These are phyloP conservation scores for Solanum corneliomulleri DNA, from an alignment of 257 asterid genomes.

Conservation along the genomic window DNA sequence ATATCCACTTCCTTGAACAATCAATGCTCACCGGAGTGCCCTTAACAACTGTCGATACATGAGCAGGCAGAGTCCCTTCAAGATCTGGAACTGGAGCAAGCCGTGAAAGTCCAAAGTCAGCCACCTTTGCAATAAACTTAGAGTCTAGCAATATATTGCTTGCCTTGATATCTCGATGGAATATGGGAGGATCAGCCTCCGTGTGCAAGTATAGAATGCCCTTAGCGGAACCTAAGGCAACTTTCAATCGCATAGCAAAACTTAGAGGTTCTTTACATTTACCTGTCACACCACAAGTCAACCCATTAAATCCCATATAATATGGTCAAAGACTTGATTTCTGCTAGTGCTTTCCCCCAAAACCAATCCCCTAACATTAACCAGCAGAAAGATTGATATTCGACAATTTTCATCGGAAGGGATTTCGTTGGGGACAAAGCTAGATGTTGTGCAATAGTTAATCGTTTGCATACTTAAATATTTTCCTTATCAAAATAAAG, in stretches of 20 bases:
- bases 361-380: neutral
- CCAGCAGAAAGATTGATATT: neutral
- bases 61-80: slow-evolving; percentile 65
- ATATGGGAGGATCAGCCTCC: slow-evolving; percentile 97
- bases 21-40: slow-evolving; percentile 83
- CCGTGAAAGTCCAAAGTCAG: slow-evolving; percentile 92
- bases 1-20: neutral
- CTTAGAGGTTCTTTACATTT: slow-evolving; percentile 41
- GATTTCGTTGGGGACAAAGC: neutral
- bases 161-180: slow-evolving; percentile 96
- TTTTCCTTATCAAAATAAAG: neutral
- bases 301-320: neutral
- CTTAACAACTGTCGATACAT: slow-evolving; percentile 89
- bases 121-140: slow-evolving; percentile 67
- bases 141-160: slow-evolving; percentile 81
- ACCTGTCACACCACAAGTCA: slow-evolving; percentile 27
- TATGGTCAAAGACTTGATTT: neutral
- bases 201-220: slow-evolving; percentile 93
- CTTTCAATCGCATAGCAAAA: slow-evolving; percentile 61
- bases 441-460: neutral
- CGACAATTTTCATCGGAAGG: neutral
- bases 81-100: slow-evolving; percentile 81
- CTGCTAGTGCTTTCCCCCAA: neutral
- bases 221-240: slow-evolving; percentile 75
- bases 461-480: neutral